Evolutionary conservation across 768 basidiomycete species (phyloP).

Genomic region (Galerina sulciceps): DNA sequence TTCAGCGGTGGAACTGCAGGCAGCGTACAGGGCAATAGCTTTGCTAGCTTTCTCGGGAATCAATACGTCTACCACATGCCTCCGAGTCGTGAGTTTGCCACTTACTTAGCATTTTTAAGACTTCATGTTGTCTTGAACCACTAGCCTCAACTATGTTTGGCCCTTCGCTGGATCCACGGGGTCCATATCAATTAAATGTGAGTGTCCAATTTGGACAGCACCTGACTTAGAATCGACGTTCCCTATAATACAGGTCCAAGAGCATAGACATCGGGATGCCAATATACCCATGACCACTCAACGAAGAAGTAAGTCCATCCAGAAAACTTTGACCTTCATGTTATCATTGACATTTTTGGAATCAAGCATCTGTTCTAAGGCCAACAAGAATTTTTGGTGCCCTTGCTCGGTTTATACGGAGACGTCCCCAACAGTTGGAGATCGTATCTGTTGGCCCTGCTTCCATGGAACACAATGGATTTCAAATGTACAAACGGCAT

Average conservation of each 20-base stretch:
- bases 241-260: background rate
- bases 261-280: background rate
- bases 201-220: background rate
- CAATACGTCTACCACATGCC: background rate
- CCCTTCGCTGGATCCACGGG: background rate
- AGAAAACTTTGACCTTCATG: background rate
- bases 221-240: background rate
- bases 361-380: background rate
- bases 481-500: conserved; percentile 14
- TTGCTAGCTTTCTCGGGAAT: background rate
- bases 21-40: background rate
- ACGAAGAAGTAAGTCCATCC: background rate
- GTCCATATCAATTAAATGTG: background rate
- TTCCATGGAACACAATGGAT: conserved; percentile 5
- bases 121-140: background rate
- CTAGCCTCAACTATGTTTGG: background rate
- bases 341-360: background rate
- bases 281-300: background rate
- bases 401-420: background rate
- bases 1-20: background rate
- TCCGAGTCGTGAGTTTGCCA: background rate
- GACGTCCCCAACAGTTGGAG: background rate
- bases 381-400: background rate
- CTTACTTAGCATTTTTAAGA: background rate
- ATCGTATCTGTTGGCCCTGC: background rate